A percentile compares a stretch with the other conserved stretches of the same genome.
phyloP scores from a whole-genome alignment of 2,329 filamentous ascomycete species.

The Escovopsis sp. region DNA sequence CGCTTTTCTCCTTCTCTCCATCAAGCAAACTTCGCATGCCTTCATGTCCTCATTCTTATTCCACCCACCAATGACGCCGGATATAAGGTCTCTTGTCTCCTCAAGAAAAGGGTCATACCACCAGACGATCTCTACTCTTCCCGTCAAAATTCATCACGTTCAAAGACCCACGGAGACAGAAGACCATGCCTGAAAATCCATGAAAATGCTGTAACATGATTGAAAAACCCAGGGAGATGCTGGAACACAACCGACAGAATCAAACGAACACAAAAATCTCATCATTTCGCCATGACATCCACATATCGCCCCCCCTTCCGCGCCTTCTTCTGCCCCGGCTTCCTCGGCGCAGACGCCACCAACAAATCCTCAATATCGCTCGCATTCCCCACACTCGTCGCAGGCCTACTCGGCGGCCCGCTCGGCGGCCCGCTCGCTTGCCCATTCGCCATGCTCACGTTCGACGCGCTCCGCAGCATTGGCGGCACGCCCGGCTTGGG shows the following conservation, averaged over 20 bases:
- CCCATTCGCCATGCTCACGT: conserved; percentile 24
- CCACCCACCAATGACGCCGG: not conserved
- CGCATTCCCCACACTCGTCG: conserved; percentile 77
- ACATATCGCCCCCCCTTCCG: conserved; percentile 84
- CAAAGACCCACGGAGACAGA: too few species aligned
- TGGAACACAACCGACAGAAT: not conserved
- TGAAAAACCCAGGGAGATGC: too few species aligned
- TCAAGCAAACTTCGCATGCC: too few species aligned
- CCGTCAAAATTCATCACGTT: too few species aligned
- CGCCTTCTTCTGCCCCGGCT: conserved; percentile 47
- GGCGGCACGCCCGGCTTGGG: conserved; percentile 14
- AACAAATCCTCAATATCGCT: conserved; percentile 90
- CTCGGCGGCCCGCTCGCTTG: conserved; percentile 23
- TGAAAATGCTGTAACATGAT: too few species aligned
- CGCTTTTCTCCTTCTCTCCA: conserved; percentile 1
- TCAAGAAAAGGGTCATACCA: too few species aligned
- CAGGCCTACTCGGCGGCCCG: conserved; percentile 51
- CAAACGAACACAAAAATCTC: not conserved
- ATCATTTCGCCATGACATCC: conserved; percentile 76
- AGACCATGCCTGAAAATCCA: too few species aligned
- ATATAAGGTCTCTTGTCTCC: too few species aligned
- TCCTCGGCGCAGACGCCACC: conserved; percentile 56
- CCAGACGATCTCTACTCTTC: too few species aligned
- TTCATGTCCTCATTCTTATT: too few species aligned
- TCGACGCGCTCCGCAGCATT: conserved; percentile 34